Percentiles rank a stretch among this genome's conserved stretches.
Conservation (phyloP, 129 eudicot species). For the Flaveria linearis region DNA sequence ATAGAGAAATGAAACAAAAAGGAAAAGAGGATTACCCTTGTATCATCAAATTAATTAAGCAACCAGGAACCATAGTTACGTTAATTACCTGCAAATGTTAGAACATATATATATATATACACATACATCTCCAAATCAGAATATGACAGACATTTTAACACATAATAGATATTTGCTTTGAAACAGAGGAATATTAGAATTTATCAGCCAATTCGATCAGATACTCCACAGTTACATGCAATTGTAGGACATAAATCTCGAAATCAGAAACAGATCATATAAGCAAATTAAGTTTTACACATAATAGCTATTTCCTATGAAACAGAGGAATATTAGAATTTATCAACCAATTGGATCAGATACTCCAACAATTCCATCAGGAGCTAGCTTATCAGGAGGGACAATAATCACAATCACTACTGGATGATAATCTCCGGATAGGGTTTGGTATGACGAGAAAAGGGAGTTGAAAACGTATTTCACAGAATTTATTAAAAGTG, state of each 20-base stretch:
- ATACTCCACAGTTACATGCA: constrained; percentile 53
- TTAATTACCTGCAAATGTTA: constrained; percentile 44
- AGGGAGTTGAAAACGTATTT: no score
- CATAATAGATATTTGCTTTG: constrained; percentile 47
- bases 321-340: no score
- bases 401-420: constrained; percentile 37
- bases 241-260: no score
- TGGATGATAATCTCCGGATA: constrained; percentile 54
- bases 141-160: neutral
- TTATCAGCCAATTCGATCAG: constrained; percentile 61
- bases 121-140: neutral
- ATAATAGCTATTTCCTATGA: no score
- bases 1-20: neutral
- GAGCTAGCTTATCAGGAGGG: no score
- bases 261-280: no score
- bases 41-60: constrained; percentile 76
- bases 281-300: no score
- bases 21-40: constrained; percentile 52
- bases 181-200: constrained; percentile 58
- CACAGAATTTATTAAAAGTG: no score
- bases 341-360: no score
- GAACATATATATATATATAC: neutral
- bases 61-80: constrained; percentile 66
- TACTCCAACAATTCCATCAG: neutral
- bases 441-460: constrained; percentile 36